Percentiles rank a stretch among this genome's conserved stretches.
phyloP scores from a whole-genome alignment of 495 filamentous ascomycete species.

The Daldinia childiae region DNA sequence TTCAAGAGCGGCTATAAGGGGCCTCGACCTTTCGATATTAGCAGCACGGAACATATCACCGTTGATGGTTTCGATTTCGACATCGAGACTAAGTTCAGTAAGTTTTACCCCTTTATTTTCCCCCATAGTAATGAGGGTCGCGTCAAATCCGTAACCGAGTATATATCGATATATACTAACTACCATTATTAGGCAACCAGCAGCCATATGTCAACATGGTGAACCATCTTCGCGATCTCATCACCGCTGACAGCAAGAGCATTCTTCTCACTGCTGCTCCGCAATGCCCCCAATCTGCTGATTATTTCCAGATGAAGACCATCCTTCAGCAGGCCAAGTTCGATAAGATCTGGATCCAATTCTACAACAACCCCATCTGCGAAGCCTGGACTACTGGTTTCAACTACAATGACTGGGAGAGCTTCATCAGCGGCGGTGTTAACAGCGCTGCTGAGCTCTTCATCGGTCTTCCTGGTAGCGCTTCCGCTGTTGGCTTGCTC shows the following conservation, averaged over 20 bases:
- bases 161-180: conserved; percentile 9
- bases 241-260: conserved; percentile 48
- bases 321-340: conserved; percentile 64
- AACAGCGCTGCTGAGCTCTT: conserved; percentile 70
- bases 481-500: conserved; percentile 35
- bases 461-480: conserved; percentile 70
- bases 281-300: conserved; percentile 66
- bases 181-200: conserved; percentile 21
- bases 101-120: conserved; percentile 44
- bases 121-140: conserved; percentile 18
- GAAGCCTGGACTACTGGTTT: conserved; percentile 60
- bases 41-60: conserved; percentile 49
- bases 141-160: background rate
- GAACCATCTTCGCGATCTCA: conserved; percentile 61
- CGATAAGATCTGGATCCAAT: conserved; percentile 75
- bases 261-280: conserved; percentile 71
- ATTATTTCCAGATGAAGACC: conserved; percentile 61
- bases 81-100: conserved; percentile 59
- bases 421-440: conserved; percentile 60
- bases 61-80: conserved; percentile 79
- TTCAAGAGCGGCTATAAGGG: conserved; percentile 47
- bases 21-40: conserved; percentile 68
- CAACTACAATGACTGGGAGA: conserved; percentile 72
- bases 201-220: conserved; percentile 56
- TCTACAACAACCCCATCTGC: conserved; percentile 75